Evolutionary conservation across 805 yeast genomes (phyloP), one percentile per base, ranked within the genome.

Genomic region (Saturnispora quitensis): DNA sequence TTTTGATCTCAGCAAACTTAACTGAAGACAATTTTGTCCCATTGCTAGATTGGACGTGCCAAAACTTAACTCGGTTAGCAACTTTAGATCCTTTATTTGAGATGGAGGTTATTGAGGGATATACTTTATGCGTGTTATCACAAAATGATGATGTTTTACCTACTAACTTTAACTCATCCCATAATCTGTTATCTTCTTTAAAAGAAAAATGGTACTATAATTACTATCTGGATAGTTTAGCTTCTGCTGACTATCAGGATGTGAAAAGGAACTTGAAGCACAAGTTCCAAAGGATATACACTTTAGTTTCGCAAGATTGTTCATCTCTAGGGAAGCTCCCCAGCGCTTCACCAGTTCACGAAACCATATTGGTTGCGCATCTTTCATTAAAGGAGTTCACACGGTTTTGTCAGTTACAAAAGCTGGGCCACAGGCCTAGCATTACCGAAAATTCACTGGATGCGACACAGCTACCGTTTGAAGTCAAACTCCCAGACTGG

Each of bases 381-480:
- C 69, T 79, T 0, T 62, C 76, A 0, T 59, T 76, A 24, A 74
- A 81, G 3, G 79, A 81, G 3, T 66, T 76, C 9, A 63, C 76
- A 15, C 76, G 82, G 40, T 8, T 62, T 77, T 47, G 82, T 80
- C 27, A 68, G 62, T 44, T 71, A 76, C 49, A 79, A 78, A 59
- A 72, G 73, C 54, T 69, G 71, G 38, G 65, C 62, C 24, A 61
- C 73, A 45, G 47, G 9, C 69, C 67, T 63, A 61, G 60, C 43
- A 52, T 77, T 2, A 75, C 45, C 15, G 27, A 17, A 20, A 71
- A 40, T 78, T 83, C 84, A 69, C 78, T 2, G 69, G 79, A 0
- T 62, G 66, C 45, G 70, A 75, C 58, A 87, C 38, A 83, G 62
- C 62, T 83, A 20, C 57, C 55, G 25, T 55, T 56, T 33, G 57